Evolutionary conservation across 139 green algal genomes (phyloP).

Genomic region (Micractinium sp.): DNA sequence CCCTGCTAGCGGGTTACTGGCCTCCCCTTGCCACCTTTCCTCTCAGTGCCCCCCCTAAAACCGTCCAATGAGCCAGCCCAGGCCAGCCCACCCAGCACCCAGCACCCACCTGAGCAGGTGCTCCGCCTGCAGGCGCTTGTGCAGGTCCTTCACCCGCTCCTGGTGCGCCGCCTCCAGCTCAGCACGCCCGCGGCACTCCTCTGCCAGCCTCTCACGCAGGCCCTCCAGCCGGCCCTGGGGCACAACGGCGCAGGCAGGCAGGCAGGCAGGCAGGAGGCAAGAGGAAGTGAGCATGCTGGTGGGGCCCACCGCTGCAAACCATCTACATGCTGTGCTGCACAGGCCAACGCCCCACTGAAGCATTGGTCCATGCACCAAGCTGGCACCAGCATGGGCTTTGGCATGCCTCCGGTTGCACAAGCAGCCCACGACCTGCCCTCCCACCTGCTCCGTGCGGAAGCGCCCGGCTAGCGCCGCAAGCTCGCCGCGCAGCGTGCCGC

Average conservation of each 20-base stretch:
- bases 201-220: conserved; percentile 45
- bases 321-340: not conserved
- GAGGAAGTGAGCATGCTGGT: too few species aligned
- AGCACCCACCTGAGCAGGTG: conserved; percentile 24
- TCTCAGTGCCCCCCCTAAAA: not conserved
- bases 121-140: conserved; percentile 39
- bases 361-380: not conserved
- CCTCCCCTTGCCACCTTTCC: not conserved
- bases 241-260: not conserved
- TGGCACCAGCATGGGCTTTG: not conserved
- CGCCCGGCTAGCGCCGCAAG: not conserved
- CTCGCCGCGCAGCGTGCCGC: not conserved
- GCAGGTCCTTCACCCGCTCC: conserved; percentile 40
- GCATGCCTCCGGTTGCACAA: not conserved
- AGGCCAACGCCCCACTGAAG: too few species aligned
- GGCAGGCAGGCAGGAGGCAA: too few species aligned
- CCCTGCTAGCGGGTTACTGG: not conserved
- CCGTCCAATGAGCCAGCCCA: not conserved
- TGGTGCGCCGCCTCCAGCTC: conserved; percentile 40
- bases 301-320: too few species aligned
- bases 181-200: conserved; percentile 6
- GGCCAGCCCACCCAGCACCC: too few species aligned
- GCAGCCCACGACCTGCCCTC: not conserved
- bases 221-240: conserved; percentile 33
- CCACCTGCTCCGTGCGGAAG: conserved; percentile 43